Conservation (phyloP, 148 eudicot genomes). For the Rhododendron simsii region DNA sequence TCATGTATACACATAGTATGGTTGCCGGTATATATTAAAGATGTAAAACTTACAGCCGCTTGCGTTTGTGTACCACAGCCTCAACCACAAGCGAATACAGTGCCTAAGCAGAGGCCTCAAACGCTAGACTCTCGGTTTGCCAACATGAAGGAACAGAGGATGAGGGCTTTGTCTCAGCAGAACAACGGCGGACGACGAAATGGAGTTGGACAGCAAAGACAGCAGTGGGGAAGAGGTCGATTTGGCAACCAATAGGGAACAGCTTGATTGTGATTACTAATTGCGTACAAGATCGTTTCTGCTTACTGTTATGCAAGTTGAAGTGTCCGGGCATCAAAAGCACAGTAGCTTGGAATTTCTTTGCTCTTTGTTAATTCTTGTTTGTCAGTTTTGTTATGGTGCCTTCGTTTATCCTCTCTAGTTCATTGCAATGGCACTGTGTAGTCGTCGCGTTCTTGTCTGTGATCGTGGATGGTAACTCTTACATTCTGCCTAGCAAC, state of each 20-base stretch:
- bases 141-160: slow-evolving; percentile 90
- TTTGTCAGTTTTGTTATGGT: background rate
- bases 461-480: background rate
- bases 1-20: background rate
- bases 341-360: background rate
- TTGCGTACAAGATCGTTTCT: background rate
- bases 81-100: slow-evolving; percentile 26
- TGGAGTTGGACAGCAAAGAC: slow-evolving; percentile 44
- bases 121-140: slow-evolving; percentile 89
- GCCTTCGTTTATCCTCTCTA: background rate
- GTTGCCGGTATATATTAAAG: background rate
- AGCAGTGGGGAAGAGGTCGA: slow-evolving; percentile 62
- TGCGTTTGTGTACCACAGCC: slow-evolving; percentile 22
- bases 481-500: background rate
- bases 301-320: background rate
- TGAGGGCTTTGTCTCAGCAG: slow-evolving; percentile 45
- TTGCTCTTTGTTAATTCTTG: background rate
- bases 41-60: background rate
- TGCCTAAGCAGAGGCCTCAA: slow-evolving; percentile 53
- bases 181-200: slow-evolving; percentile 34
- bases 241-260: slow-evolving; percentile 25
- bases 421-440: background rate
- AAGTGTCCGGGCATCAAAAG: background rate
- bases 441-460: background rate
- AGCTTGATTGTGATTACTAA: background rate